Evolutionary conservation across 2,329 filamentous ascomycete species (phyloP).

Genomic region (Monilinia laxa): DNA sequence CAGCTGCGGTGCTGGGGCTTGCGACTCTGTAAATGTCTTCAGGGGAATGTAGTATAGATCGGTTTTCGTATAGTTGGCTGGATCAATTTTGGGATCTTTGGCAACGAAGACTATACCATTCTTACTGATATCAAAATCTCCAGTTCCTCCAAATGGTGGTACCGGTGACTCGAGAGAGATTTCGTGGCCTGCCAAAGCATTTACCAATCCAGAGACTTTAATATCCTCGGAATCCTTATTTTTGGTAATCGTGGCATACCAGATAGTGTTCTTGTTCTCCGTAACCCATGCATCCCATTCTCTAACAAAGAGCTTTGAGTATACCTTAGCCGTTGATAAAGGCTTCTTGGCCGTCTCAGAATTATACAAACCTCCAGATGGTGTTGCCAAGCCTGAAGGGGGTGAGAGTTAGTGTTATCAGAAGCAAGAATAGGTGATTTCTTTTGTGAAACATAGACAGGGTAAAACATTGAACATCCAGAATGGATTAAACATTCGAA

Average conservation of each 20-base stretch:
- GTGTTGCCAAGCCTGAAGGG: conserved; percentile 57
- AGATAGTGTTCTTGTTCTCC: conserved; percentile 69
- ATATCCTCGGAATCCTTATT: conserved; percentile 29
- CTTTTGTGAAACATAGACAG: background rate
- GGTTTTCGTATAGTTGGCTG: conserved; percentile 75
- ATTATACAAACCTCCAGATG: conserved; percentile 69
- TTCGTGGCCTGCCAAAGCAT: conserved; percentile 55
- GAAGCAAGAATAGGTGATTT: background rate
- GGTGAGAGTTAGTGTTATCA: background rate
- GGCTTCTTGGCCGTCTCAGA: conserved; percentile 59
- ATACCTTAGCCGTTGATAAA: conserved; percentile 65
- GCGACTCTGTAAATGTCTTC: conserved; percentile 55
- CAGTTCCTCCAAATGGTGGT: conserved; percentile 72
- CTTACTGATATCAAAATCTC: conserved; percentile 74
- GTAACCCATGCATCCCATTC: conserved; percentile 81
- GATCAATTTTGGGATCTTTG: conserved; percentile 69
- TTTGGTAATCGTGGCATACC: conserved; percentile 62
- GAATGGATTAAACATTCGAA: background rate
- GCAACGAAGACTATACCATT: conserved; percentile 70
- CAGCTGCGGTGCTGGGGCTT: conserved; percentile 52
- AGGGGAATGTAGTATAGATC: conserved; percentile 75
- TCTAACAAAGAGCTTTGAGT: conserved; percentile 72
- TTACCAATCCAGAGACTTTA: conserved; percentile 51
- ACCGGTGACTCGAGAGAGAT: conserved; percentile 63
- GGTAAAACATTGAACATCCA: background rate